Evolutionary conservation across 495 filamentous ascomycete species (phyloP).

Genomic region (Lepidopterella palustris): DNA sequence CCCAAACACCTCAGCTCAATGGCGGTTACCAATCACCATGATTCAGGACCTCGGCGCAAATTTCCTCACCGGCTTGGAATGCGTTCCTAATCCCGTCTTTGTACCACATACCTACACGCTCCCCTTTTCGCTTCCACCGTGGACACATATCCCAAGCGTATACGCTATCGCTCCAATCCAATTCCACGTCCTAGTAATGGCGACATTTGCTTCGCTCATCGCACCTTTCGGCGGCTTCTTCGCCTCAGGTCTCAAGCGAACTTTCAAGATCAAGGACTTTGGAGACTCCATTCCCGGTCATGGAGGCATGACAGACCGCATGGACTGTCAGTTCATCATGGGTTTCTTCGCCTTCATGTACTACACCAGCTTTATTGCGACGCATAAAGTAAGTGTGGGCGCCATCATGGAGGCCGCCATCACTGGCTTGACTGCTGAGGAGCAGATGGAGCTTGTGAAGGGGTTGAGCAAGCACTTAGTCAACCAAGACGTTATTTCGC

Average conservation of each 20-base stretch:
- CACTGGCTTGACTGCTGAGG: slow-evolving; percentile 70
- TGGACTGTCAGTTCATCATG: slow-evolving; percentile 99
- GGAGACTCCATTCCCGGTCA: slow-evolving; percentile 97
- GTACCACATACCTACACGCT: slow-evolving; percentile 69
- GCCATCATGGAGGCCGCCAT: slow-evolving; percentile 84
- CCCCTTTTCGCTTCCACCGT: slow-evolving; percentile 59
- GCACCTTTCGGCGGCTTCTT: slow-evolving; percentile 99
- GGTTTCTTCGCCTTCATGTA: slow-evolving; percentile 98
- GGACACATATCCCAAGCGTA: slow-evolving; percentile 49
- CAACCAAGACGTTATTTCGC: slow-evolving; percentile 67
- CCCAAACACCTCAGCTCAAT: not conserved
- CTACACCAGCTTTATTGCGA: slow-evolving; percentile 93
- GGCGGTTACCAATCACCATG: slow-evolving; percentile 12
- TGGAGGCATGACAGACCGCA: slow-evolving; percentile 96
- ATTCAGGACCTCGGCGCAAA: slow-evolving; percentile 83
- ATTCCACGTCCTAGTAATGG: slow-evolving; percentile 85
- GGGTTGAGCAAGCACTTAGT: slow-evolving; percentile 77
- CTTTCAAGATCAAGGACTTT: slow-evolving; percentile 99
- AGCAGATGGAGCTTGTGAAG: slow-evolving; percentile 83
- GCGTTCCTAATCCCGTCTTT: slow-evolving; percentile 90
- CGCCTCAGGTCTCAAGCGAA: slow-evolving; percentile 93
- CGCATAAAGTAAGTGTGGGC: slow-evolving; percentile 72
- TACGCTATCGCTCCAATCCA: slow-evolving; percentile 81
- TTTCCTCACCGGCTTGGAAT: slow-evolving; percentile 82
- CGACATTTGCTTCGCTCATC: slow-evolving; percentile 92